Percentiles rank a stretch among this genome's conserved stretches.
Conservation (phyloP, 1,284 basidiomycete species). For the Sanghuangporus sanghuang region DNA sequence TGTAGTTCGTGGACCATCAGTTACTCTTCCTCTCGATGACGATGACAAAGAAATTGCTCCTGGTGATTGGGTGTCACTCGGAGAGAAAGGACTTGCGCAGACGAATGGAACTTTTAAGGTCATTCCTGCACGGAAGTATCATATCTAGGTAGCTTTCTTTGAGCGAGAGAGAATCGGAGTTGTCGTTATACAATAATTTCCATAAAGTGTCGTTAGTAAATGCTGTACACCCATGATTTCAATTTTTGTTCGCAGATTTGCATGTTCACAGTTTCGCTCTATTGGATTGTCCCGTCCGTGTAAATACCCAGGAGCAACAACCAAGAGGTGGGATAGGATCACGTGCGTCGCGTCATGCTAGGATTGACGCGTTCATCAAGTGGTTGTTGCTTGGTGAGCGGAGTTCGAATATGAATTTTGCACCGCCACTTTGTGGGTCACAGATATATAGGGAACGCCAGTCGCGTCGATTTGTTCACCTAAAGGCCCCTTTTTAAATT, state of each 20-base stretch:
- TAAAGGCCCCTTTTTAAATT: neutral
- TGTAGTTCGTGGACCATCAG: conserved; percentile 38
- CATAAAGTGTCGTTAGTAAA: neutral
- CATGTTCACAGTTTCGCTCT: too few relatives aligned
- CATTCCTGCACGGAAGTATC: conserved; percentile 3
- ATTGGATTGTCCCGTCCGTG: too few relatives aligned
- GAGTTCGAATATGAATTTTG: conserved; percentile 6
- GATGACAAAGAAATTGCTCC: conserved; percentile 36
- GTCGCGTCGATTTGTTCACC: neutral
- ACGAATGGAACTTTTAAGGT: conserved; percentile 60
- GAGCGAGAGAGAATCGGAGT: neutral
- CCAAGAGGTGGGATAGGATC: neutral
- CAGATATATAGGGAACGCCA: neutral
- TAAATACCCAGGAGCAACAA: too few relatives aligned
- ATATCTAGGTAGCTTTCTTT: neutral
- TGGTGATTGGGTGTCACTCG: conserved; percentile 47
- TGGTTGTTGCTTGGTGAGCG: neutral
- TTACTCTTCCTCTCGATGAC: conserved; percentile 45
- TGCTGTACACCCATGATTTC: neutral
- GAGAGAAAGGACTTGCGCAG: conserved; percentile 42
- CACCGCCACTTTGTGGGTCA: neutral
- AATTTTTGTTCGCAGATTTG: too few relatives aligned
- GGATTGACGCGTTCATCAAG: neutral
- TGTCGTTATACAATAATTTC: neutral
- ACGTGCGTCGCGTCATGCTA: neutral